These are phyloP conservation scores for Pichia cactophila DNA, from an alignment of 1,139 yeast species.

Conservation along the genomic window DNA sequence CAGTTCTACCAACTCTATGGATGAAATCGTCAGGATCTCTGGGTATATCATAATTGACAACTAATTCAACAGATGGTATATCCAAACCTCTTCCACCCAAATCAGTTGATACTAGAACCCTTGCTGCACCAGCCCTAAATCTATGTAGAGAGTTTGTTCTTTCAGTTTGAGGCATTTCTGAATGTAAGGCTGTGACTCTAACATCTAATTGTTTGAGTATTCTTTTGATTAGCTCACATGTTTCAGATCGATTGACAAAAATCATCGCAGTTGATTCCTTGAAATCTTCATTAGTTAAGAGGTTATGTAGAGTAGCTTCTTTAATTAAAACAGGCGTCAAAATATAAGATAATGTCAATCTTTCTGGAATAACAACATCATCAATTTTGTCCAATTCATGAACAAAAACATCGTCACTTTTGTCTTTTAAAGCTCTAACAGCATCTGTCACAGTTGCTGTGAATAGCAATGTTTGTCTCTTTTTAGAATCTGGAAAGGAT, in stretches of 20 bases:
- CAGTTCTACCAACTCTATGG: slow-evolving; percentile 99
- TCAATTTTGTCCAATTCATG: slow-evolving; percentile 77
- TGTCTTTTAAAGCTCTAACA: slow-evolving; percentile 70
- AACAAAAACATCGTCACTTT: slow-evolving; percentile 58
- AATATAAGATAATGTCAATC: slow-evolving; percentile 49
- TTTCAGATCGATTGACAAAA: slow-evolving; percentile 82
- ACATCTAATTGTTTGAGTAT: slow-evolving; percentile 66
- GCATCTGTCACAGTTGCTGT: slow-evolving; percentile 97
- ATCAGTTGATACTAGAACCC: slow-evolving; percentile 88
- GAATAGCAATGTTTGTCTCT: slow-evolving; percentile 81
- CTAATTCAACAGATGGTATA: slow-evolving; percentile 86
- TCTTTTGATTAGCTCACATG: slow-evolving; percentile 82
- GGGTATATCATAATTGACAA: slow-evolving; percentile 86
- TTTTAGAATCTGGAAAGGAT: slow-evolving; percentile 59
- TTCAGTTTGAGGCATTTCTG: slow-evolving; percentile 90
- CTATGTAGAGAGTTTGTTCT: slow-evolving; percentile 86
- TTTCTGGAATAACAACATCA: slow-evolving; percentile 70
- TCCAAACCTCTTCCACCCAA: slow-evolving; percentile 97
- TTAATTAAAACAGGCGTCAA: slow-evolving; percentile 78
- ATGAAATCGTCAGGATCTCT: slow-evolving; percentile 95
- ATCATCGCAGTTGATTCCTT: slow-evolving; percentile 66
- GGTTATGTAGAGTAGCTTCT: slow-evolving; percentile 74
- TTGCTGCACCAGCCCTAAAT: slow-evolving; percentile 90
- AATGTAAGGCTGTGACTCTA: slow-evolving; percentile 83
- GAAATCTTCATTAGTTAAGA: slow-evolving; percentile 57